Base-by-base conservation (phyloP, 2,329 filamentous ascomycete genomes). In the Blastomyces percursus region DNA sequence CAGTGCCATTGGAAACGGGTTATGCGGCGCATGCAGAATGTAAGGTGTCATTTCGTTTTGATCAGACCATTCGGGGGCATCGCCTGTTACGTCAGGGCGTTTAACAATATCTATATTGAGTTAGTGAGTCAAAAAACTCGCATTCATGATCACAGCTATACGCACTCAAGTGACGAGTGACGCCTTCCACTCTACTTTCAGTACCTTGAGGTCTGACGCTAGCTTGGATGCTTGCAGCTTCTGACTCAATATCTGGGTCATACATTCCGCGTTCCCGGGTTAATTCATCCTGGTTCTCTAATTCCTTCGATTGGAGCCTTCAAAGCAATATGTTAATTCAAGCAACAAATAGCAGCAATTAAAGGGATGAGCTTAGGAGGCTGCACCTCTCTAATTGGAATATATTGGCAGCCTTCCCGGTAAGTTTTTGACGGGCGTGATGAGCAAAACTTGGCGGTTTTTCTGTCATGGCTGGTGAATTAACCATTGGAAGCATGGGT, bases 1-100 rank as follows among this genome's bases (percentile, higher is more conserved):
- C 58, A 91, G 76, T 0, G 87, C 88, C 66, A 91, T 89, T 0
- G 88, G 86, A 19, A 90, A 83, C 0, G 83, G 79, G 2, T 79
- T 75, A 64, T 84, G 81, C 0, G 74, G 71, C 0, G 78, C 76
- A 27, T 84, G 78, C 0, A 83, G 74, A 7, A 89, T 80, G 62
- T 88, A 89, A 0, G 88, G 88, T 0, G 81, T 86, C 82, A 90
- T 87, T 59, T 81, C 79, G 1, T 85, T 78, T 0, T 77, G 76
- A 9, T 79, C 75, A 0, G 77, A 69, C 40, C 78, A 80, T 1
- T 86, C 82, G 0, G 84, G 84, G 0, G 82, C 84, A 16, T 81
- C 78, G 0, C 79, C 78, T 0, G 72, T 72, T 59, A 84, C 80
- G 1, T 77, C 76, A 1, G 74, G 71, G 61, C 84, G 83, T 1